A percentile compares a stretch with the other conserved stretches of the same genome.
These are phyloP conservation scores for Pulveroboletus sp. DNA, from an alignment of 768 basidiomycete genomes.

Conservation along the genomic window DNA sequence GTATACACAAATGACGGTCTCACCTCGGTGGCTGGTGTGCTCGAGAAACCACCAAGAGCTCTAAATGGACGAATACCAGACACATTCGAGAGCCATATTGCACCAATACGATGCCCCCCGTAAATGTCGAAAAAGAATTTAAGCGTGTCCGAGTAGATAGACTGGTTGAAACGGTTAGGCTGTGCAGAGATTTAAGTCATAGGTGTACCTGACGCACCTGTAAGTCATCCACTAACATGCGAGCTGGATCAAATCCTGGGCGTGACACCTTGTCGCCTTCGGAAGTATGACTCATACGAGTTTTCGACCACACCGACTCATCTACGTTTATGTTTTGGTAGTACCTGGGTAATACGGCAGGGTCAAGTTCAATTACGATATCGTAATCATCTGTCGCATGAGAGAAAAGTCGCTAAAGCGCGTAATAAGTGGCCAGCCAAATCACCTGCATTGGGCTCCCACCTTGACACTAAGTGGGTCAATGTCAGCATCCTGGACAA, in stretches of 20 bases:
- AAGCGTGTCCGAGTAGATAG: constrained; percentile 70
- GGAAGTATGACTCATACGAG: constrained; percentile 27
- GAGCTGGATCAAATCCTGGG: constrained; percentile 81
- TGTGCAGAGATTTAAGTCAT: background rate
- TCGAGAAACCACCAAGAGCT: constrained; percentile 80
- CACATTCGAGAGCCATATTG: constrained; percentile 81
- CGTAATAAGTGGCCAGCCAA: background rate
- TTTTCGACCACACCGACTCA: constrained; percentile 41
- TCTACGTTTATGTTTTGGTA: constrained; percentile 65
- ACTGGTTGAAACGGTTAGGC: constrained; percentile 37
- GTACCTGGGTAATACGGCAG: constrained; percentile 64
- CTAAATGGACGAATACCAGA: constrained; percentile 66
- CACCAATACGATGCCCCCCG: constrained; percentile 78
- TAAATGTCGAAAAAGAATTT: constrained; percentile 82
- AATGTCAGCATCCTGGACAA: constrained; percentile 49
- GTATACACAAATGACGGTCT: constrained; percentile 5
- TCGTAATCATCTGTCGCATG: constrained; percentile 87
- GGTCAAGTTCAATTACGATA: constrained; percentile 74
- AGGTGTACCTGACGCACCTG: constrained; percentile 47
- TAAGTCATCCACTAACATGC: constrained; percentile 64
- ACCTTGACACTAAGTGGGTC: constrained; percentile 62
- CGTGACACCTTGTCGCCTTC: constrained; percentile 35
- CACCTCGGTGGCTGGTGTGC: constrained; percentile 47
- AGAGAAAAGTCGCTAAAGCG: constrained; percentile 69
- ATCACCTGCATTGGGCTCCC: constrained; percentile 10